Percentiles rank a stretch among this genome's conserved stretches.
Evolutionary conservation across 306 rosid genomes (phyloP).

Genomic region (Lathyrus oleraceus): DNA sequence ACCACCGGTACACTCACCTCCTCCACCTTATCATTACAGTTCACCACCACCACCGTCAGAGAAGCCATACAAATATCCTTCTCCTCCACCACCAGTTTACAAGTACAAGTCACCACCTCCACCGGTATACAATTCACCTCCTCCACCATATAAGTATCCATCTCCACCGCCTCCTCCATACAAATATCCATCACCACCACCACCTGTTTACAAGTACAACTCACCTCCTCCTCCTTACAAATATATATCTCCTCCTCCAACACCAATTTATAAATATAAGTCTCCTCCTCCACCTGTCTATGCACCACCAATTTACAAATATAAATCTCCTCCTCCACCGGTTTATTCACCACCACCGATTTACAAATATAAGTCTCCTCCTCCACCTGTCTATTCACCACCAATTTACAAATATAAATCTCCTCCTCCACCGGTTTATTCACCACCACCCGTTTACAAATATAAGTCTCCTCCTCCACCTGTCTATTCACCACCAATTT

Average conservation of each 20-base stretch:
- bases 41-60: constrained; percentile 34
- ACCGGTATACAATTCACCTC: not conserved
- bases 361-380: not conserved
- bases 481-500: too few species aligned
- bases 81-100: constrained; percentile 36
- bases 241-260: not conserved
- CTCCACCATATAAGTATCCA: not conserved
- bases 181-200: too few species aligned
- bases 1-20: constrained; percentile 33
- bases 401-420: constrained; percentile 5
- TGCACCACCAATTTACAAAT: constrained; percentile 28
- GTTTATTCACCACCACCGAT: not conserved
- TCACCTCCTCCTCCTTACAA: constrained; percentile 35
- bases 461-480: too few species aligned
- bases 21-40: constrained; percentile 31
- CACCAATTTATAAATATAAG: constrained; percentile 12
- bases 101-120: constrained; percentile 22
- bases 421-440: not conserved
- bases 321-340: constrained; percentile 25
- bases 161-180: too few species aligned
- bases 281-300: constrained; percentile 33
- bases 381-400: constrained; percentile 14
- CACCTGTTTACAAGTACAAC: not conserved
- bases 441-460: constrained; percentile 10
- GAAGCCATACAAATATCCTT: constrained; percentile 9